Conservation (phyloP, 192 early-diverging fungal genomes). For the Funneliformis geosporum region DNA sequence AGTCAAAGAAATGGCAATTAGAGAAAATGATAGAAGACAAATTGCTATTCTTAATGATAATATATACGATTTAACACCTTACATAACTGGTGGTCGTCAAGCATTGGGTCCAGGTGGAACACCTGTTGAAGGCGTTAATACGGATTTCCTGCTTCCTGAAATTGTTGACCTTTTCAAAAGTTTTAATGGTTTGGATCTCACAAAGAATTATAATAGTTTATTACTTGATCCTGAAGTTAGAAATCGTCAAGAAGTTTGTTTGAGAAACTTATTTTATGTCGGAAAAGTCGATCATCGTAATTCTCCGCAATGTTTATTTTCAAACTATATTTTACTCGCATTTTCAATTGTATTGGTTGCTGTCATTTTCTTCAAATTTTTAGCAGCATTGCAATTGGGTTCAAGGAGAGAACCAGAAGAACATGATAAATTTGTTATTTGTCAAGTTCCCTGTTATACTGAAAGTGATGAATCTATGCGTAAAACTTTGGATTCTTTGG, state of each 20-base stretch:
- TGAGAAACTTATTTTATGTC: conserved; percentile 83
- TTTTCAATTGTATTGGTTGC: conserved; percentile 78
- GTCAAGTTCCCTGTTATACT: conserved; percentile 96
- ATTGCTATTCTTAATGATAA: conserved; percentile 69
- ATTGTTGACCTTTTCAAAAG: conserved; percentile 67
- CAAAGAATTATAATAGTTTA: conserved; percentile 56
- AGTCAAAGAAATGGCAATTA: conserved; percentile 58
- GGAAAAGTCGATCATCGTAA: conserved; percentile 86
- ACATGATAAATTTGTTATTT: conserved; percentile 88
- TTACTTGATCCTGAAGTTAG: conserved; percentile 49
- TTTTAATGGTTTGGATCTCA: conserved; percentile 67
- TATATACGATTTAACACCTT: conserved; percentile 73
- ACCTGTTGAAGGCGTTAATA: conserved; percentile 44
- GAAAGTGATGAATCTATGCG: conserved; percentile 93
- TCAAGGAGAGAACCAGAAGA: conserved; percentile 76
- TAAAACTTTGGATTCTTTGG: conserved; percentile 93
- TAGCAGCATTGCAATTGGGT: conserved; percentile 91
- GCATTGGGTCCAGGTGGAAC: conserved; percentile 47
- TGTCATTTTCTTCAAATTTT: conserved; percentile 91
- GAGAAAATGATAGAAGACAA: conserved; percentile 43
- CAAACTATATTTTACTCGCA: conserved; percentile 83
- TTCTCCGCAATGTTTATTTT: conserved; percentile 72
- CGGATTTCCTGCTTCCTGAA: conserved; percentile 59
- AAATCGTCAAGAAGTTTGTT: conserved; percentile 65
- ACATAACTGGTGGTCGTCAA: conserved; percentile 57